Evolutionary conservation across 306 rosid genomes (phyloP).

Genomic region (Hippophae rhamnoides): DNA sequence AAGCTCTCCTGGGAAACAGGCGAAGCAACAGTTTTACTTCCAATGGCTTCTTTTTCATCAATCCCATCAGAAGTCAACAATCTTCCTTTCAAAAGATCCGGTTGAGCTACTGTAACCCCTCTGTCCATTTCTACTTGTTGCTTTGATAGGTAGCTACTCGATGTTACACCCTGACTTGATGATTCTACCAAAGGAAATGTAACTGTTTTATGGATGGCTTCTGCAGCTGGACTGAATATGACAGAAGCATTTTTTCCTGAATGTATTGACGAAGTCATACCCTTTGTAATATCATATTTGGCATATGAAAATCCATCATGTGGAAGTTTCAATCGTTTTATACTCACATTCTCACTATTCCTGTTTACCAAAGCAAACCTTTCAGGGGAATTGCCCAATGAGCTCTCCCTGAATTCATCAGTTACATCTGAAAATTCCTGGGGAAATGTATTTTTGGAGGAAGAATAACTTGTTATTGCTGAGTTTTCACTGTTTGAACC

Average conservation of each 20-base stretch:
- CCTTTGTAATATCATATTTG: conserved; percentile 34
- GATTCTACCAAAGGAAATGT: conserved; percentile 68
- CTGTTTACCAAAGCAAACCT: conserved; percentile 26
- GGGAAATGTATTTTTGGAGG: conserved; percentile 34
- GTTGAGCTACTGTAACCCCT: conserved; percentile 18
- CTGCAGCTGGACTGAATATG: conserved; percentile 23
- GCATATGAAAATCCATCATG: conserved; percentile 36
- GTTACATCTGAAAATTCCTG: conserved; percentile 36
- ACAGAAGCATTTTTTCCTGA: conserved; percentile 32
- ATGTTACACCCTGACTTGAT: conserved; percentile 57
- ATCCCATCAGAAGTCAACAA: conserved; percentile 27
- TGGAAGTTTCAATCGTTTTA: conserved; percentile 48
- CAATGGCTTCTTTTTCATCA: conserved; percentile 36
- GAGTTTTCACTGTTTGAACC: conserved; percentile 76
- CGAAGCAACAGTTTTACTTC: conserved; percentile 51
- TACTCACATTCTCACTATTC: conserved; percentile 41
- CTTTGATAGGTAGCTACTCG: conserved; percentile 59
- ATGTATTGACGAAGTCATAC: conserved; percentile 24
- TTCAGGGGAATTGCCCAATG: conserved; percentile 19
- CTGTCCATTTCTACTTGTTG: conserved; percentile 34
- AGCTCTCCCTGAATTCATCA: conserved; percentile 33
- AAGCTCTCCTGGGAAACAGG: conserved; percentile 89
- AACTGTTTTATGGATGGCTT: conserved; percentile 35
- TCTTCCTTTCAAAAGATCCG: conserved; percentile 33
- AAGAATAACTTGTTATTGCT: conserved; percentile 37